Evolutionary conservation across 148 eudicot species (phyloP), one percentile per base, ranked within the genome.

Genomic region (Rheum nobile): DNA sequence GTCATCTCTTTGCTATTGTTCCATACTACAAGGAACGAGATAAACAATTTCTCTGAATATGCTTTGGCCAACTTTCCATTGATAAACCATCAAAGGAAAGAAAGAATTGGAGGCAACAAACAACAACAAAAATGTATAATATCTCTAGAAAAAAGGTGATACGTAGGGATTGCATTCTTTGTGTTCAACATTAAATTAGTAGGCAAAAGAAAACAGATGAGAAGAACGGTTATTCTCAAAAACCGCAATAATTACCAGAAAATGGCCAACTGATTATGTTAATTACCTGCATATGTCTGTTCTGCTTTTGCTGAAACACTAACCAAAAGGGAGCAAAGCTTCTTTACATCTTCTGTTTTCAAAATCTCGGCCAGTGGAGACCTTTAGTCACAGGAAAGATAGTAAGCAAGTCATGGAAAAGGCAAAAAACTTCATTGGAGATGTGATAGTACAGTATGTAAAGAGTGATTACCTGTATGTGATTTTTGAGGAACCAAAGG

Each of bases 261-360:
- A 72, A 72, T 17, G 52, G n/a, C 5, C 12, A 38, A 8, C 9
- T 28, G 6, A 24, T 6, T 5, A 79, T 71, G 50, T 39, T 9
- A 37, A 39, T n/a, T 75, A 85, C 90, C 90, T 86, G 83, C 63
- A 73, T 77, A 67, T 67, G 67, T 52, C 57, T 75, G 74, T 43
- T 86, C 80, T 48, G 88, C 83, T 79, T 84, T 84, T 79, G 85
- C 75, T 71, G 96, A 85, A 78, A 79, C 75, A 43, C 77, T 50
- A 39, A 91, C 87, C 85, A 91, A 83, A 82, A 83, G 77, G 32
- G 88, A 81, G 80, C 93, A 91, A 76, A 91, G 82, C 75, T 88
- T 85, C 78, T 84, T 80, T 59, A 87, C 85, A 47, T 84, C 77
- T 80, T 82, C 76, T 68, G 79, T 52, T 74, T 81, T 83, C 75